phyloP scores from a whole-genome alignment of 805 yeast species.

The Ogataea pini region DNA sequence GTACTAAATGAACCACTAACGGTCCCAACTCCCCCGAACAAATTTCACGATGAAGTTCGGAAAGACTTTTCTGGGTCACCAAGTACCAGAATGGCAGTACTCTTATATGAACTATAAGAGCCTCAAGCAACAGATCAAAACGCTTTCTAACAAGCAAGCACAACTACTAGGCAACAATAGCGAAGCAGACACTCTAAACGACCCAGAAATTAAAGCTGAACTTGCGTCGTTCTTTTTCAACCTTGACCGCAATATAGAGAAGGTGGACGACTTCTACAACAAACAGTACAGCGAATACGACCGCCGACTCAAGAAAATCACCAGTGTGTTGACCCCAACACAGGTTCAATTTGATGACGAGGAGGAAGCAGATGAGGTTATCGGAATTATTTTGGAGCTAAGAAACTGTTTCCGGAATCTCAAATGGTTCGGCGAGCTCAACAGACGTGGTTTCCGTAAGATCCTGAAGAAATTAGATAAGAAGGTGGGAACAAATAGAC shows the following conservation, averaged over 20 bases:
- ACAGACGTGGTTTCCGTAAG: slow-evolving; percentile 85
- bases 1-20: background rate
- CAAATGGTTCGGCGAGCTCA: slow-evolving; percentile 92
- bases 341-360: slow-evolving; percentile 36
- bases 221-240: slow-evolving; percentile 72
- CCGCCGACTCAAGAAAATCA: slow-evolving; percentile 57
- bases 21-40: background rate
- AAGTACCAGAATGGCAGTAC: slow-evolving; percentile 91
- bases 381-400: slow-evolving; percentile 71
- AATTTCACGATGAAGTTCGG: slow-evolving; percentile 76
- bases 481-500: slow-evolving; percentile 64
- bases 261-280: slow-evolving; percentile 77
- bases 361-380: slow-evolving; percentile 62
- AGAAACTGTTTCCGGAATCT: slow-evolving; percentile 75
- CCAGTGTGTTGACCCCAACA: slow-evolving; percentile 39
- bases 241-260: slow-evolving; percentile 78
- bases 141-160: slow-evolving; percentile 48
- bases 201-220: slow-evolving; percentile 45
- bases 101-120: slow-evolving; percentile 84
- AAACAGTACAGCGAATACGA: slow-evolving; percentile 73
- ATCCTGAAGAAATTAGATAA: slow-evolving; percentile 90
- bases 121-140: slow-evolving; percentile 77
- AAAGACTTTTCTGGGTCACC: slow-evolving; percentile 75
- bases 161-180: slow-evolving; percentile 29
- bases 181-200: slow-evolving; percentile 38